These are phyloP conservation scores for Gnomoniopsis sp. DNA, from an alignment of 2,329 filamentous ascomycete species.

Conservation along the genomic window DNA sequence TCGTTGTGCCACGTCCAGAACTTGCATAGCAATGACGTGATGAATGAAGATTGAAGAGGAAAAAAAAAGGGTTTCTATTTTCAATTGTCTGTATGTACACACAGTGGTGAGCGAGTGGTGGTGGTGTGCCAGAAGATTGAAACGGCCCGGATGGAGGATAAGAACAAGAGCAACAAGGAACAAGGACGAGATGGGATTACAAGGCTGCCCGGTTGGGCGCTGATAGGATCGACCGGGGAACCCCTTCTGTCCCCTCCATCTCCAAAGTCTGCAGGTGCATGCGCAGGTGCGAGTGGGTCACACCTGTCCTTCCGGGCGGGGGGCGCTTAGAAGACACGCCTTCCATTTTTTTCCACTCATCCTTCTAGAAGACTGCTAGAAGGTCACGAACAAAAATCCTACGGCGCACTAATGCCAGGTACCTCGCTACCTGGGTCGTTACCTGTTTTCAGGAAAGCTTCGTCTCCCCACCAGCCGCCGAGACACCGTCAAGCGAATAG, in stretches of 20 bases:
- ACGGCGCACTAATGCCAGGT: constrained; percentile 8
- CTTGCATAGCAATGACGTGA: not conserved
- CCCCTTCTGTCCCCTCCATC: no score
- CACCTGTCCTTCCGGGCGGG: not conserved
- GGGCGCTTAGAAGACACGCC: not conserved
- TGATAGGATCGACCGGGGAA: no score
- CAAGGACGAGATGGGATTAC: no score
- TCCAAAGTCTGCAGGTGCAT: not conserved
- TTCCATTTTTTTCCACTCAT: constrained; percentile 4
- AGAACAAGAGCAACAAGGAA: not conserved
- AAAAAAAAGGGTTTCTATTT: no score
- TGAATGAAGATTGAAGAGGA: no score
- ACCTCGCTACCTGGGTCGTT: not conserved
- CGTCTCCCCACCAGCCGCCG: not conserved
- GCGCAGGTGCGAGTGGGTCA: not conserved
- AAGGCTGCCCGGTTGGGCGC: no score
- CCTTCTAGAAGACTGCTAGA: constrained; percentile 9
- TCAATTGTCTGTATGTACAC: no score
- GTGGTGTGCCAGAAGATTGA: no score
- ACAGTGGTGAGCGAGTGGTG: no score
- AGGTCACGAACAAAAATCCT: constrained; percentile 1
- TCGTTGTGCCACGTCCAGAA: not conserved
- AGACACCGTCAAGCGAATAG: not conserved
- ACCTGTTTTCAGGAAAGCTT: no score
- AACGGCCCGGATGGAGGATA: no score